phyloP scores from a whole-genome alignment of 2,329 filamentous ascomycete species.

The Fusarium haematococcum region DNA sequence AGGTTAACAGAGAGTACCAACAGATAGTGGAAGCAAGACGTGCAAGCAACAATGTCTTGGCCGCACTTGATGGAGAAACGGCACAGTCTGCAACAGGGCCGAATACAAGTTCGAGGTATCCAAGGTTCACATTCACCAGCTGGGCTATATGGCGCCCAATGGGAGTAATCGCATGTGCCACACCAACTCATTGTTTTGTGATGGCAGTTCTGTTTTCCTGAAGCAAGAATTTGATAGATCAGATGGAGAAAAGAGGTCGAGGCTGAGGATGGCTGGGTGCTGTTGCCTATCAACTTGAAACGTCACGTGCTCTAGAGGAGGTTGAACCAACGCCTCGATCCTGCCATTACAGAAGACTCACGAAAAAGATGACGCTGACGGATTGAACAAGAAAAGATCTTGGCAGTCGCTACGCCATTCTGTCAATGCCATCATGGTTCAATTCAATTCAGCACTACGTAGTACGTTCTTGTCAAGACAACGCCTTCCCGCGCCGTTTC shows the following conservation, averaged over 20 bases:
- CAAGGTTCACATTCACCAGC: not conserved
- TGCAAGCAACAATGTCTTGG: conserved; percentile 19
- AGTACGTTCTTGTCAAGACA: not conserved
- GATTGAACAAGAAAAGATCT: not conserved
- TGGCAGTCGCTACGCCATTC: not conserved
- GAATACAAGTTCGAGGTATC: conserved; percentile 13
- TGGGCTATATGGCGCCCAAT: not conserved
- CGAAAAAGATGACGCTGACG: not conserved
- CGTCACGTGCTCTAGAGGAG: not conserved
- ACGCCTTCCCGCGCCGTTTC: not conserved
- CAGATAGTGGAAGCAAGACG: too few relatives aligned
- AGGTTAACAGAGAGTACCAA: not conserved
- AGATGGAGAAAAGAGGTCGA: not conserved
- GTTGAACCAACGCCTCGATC: not conserved
- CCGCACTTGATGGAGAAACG: conserved; percentile 22
- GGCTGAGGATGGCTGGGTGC: not conserved
- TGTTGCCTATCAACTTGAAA: not conserved
- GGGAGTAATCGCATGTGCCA: not conserved
- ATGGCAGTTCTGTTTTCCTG: not conserved
- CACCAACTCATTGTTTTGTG: not conserved
- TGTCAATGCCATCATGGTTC: not conserved
- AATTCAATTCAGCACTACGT: too few relatives aligned
- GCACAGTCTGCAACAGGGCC: conserved; percentile 27
- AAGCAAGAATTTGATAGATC: not conserved
- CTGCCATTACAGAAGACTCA: not conserved